phyloP scores from a whole-genome alignment of 306 rosid genomes.

The Trifolium repens region DNA sequence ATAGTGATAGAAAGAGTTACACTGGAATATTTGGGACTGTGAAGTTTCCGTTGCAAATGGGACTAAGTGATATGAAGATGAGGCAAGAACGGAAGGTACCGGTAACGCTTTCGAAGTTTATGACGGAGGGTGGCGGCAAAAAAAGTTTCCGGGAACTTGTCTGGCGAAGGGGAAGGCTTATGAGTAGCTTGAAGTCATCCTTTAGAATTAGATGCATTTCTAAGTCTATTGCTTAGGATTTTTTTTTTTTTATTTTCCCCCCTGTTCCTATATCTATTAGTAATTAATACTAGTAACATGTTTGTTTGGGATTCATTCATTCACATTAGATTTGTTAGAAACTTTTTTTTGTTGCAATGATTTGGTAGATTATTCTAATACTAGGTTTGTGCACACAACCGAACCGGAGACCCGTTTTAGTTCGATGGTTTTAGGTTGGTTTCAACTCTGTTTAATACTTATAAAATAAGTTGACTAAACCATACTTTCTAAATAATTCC shows the following conservation, averaged over 20 bases:
- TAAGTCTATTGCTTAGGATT: not conserved
- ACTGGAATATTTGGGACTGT: constrained; percentile 43
- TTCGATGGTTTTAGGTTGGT: no score
- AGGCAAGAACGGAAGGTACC: constrained; percentile 45
- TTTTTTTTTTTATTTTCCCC: not conserved
- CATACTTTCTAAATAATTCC: no score
- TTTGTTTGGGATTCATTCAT: no score
- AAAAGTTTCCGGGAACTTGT: constrained; percentile 44
- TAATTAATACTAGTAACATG: no score
- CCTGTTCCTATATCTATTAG: no score
- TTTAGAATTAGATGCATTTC: constrained; percentile 42
- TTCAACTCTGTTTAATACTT: no score
- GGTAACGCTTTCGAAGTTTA: not conserved
- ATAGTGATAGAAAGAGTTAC: constrained; percentile 13
- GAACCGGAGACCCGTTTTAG: no score
- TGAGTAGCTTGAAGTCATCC: constrained; percentile 34
- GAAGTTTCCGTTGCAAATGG: constrained; percentile 53
- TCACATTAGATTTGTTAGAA: no score
- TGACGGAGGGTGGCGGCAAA: constrained; percentile 32
- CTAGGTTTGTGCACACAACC: no score
- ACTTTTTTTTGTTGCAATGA: no score
- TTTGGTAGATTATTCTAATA: no score
- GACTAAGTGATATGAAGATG: constrained; percentile 46
- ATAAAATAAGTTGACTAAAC: no score
- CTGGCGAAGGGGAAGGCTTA: constrained; percentile 23